Percentiles rank a stretch among this genome's conserved stretches.
Evolutionary conservation across 352 stramenopile genomes (phyloP).

Genomic region (Globisporangium cystogenes): DNA sequence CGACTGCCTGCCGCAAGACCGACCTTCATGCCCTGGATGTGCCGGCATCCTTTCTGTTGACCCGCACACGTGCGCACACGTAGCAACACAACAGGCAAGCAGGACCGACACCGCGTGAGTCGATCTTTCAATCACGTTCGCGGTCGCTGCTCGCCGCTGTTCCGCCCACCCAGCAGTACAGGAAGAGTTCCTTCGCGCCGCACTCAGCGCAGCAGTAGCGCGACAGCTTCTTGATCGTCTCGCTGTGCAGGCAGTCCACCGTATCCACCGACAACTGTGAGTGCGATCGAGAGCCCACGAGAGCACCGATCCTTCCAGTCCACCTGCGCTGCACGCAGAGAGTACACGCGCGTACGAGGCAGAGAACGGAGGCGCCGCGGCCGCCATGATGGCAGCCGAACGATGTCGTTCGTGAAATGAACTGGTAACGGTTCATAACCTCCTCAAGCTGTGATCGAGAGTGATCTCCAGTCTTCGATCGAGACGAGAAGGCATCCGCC

Average conservation of each 20-base stretch:
- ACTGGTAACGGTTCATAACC: not conserved
- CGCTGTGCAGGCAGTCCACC: conserved; percentile 7
- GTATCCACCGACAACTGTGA: not conserved
- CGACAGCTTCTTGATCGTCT: conserved; percentile 46
- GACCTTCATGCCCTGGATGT: conserved; percentile 67
- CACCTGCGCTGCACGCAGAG: too few relatives aligned
- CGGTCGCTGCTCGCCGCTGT: not conserved
- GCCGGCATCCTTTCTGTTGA: conserved; percentile 59
- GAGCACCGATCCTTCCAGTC: too few relatives aligned
- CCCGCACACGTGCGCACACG: not conserved
- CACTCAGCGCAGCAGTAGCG: conserved; percentile 54
- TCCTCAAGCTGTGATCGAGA: too few relatives aligned
- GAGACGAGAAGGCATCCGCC: not conserved
- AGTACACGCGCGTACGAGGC: conserved; percentile 8
- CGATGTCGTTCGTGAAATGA: too few relatives aligned
- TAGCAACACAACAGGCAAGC: not conserved
- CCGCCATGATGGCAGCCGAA: not conserved
- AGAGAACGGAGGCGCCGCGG: not conserved
- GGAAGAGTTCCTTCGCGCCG: conserved; percentile 50
- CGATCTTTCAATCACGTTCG: too few relatives aligned
- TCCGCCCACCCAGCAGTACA: conserved; percentile 54
- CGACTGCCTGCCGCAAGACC: not conserved
- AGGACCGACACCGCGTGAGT: not conserved
- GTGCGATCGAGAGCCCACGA: not conserved
- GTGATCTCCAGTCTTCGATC: not conserved